phyloP scores from a whole-genome alignment of 2,329 filamentous ascomycete genomes.

The Taxawa tesnikishii region DNA sequence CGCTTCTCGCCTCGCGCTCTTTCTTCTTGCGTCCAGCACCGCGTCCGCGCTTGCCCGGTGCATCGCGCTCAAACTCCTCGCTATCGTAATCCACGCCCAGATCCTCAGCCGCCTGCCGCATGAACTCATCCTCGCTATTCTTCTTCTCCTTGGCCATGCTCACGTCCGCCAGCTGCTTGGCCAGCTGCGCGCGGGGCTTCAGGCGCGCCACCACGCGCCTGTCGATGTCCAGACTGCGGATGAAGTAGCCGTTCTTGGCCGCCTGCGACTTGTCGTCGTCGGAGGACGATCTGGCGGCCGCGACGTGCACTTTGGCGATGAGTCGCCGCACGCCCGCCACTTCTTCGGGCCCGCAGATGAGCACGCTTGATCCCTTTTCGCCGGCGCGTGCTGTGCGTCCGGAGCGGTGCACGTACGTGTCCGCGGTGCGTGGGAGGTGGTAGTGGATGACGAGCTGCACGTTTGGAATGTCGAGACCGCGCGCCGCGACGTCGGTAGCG shows the following conservation, averaged over 20 bases:
- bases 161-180: constrained; percentile 80
- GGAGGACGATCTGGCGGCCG: constrained; percentile 22
- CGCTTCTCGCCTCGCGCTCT: constrained; percentile 53
- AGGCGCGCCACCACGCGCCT: constrained; percentile 64
- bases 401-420: constrained; percentile 90
- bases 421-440: constrained; percentile 81
- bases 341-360: constrained; percentile 87
- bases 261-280: constrained; percentile 35
- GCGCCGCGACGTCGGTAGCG: constrained; percentile 81
- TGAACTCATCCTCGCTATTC: constrained; percentile 71
- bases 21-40: constrained; percentile 63
- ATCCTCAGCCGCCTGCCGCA: constrained; percentile 76
- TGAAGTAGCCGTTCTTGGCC: constrained; percentile 46
- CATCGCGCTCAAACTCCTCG: constrained; percentile 62
- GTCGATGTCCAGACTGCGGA: constrained; percentile 74
- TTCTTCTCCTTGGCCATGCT: constrained; percentile 78
- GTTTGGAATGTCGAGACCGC: constrained; percentile 83
- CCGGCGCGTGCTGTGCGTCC: constrained; percentile 83
- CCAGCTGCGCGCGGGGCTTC: constrained; percentile 62
- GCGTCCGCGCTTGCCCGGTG: constrained; percentile 44
- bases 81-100: constrained; percentile 88
- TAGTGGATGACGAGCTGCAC: constrained; percentile 91
- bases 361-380: constrained; percentile 64
- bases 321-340: constrained; percentile 72
- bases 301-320: constrained; percentile 74